Conservation (phyloP, 148 eudicot species). For the Rhododendron williamsianum region DNA sequence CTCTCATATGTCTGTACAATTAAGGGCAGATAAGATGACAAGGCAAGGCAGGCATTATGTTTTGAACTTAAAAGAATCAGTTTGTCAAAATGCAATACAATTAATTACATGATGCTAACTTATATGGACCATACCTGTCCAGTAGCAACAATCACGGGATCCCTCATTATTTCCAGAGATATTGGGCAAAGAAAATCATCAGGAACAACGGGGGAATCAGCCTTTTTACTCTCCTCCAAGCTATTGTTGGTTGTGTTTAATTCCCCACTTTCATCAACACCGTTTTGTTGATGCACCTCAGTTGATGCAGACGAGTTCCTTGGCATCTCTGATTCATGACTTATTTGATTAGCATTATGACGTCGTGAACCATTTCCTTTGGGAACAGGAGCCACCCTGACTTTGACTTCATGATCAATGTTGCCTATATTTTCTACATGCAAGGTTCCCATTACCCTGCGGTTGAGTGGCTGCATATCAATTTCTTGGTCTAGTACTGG, state of each 20-base stretch:
- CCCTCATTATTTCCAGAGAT: constrained; percentile 91
- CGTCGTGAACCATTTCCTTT: constrained; percentile 25
- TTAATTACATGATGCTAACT: not conserved
- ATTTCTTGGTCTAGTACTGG: constrained; percentile 52
- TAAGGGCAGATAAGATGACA: constrained; percentile 9
- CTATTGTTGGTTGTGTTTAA: constrained; percentile 24
- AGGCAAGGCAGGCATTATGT: not conserved
- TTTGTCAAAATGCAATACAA: not conserved
- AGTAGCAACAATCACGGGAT: constrained; percentile 85
- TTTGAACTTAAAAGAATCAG: not conserved
- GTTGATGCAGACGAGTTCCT: constrained; percentile 28
- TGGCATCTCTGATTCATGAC: constrained; percentile 17
- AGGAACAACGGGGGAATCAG: constrained; percentile 56
- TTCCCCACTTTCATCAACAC: constrained; percentile 17
- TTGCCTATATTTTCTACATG: constrained; percentile 61
- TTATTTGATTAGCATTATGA: constrained; percentile 17
- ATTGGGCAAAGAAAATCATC: constrained; percentile 84
- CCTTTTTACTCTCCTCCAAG: constrained; percentile 41
- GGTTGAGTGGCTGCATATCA: constrained; percentile 31
- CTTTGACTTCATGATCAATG: constrained; percentile 49
- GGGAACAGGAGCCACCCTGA: constrained; percentile 26
- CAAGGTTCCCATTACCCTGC: constrained; percentile 51
- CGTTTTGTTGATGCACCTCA: constrained; percentile 15
- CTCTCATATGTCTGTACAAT: constrained; percentile 81
- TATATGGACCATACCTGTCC: constrained; percentile 59